phyloP scores from a whole-genome alignment of 495 filamentous ascomycete species.

The Trypethelium eluteriae region DNA sequence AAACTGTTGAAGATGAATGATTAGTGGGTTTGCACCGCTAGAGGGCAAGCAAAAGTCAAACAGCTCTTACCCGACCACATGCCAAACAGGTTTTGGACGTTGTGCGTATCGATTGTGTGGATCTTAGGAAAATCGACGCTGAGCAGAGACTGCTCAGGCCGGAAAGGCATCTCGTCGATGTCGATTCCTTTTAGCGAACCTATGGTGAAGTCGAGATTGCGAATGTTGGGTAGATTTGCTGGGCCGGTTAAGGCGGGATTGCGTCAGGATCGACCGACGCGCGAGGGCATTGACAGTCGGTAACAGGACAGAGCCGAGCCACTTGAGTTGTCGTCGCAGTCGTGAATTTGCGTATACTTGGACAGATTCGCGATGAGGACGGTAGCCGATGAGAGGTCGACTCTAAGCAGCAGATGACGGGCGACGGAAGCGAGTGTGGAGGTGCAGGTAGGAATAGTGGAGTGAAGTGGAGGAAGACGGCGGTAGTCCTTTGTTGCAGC shows the following conservation, averaged over 20 bases:
- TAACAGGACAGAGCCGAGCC: neutral
- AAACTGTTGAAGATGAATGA: constrained; percentile 51
- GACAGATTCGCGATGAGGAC: neutral
- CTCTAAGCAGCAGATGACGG: neutral
- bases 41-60: neutral
- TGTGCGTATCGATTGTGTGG: constrained; percentile 86
- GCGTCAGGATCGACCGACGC: neutral
- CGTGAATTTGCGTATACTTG: neutral
- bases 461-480: neutral
- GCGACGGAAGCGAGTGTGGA: neutral
- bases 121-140: constrained; percentile 42
- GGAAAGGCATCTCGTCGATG: constrained; percentile 33
- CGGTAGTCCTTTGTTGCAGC: constrained; percentile 6
- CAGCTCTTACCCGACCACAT: constrained; percentile 87
- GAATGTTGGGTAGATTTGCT: neutral
- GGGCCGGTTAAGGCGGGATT: neutral
- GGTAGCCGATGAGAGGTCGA: neutral
- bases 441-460: neutral
- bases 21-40: constrained; percentile 11
- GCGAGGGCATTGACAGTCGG: neutral
- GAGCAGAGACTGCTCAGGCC: constrained; percentile 29
- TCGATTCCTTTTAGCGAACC: neutral
- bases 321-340: neutral
- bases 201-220: neutral
- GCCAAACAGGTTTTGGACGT: constrained; percentile 87